These are phyloP conservation scores for Populus pruinosa DNA, from an alignment of 345 rosid species.

Conservation along the genomic window DNA sequence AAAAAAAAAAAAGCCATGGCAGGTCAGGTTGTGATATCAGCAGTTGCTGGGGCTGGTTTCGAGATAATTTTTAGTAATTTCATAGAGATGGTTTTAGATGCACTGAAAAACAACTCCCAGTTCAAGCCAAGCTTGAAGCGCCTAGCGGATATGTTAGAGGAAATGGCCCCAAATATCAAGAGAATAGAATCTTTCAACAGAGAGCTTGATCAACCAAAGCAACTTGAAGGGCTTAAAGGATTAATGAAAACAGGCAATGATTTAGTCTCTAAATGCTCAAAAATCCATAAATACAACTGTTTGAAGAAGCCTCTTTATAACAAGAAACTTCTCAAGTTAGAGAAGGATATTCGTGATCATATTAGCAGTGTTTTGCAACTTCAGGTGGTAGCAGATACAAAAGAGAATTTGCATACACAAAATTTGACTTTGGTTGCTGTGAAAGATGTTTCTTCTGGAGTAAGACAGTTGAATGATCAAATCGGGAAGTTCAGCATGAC, in stretches of 20 bases:
- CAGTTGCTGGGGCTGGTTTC: not conserved
- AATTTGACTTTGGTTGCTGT: no score
- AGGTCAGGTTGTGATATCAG: no score
- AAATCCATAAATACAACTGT: not conserved
- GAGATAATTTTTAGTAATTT: not conserved
- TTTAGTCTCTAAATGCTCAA: slow-evolving; percentile 6
- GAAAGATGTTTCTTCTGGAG: no score
- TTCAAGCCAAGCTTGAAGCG: not conserved
- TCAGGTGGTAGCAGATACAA: not conserved
- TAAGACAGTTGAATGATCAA: not conserved
- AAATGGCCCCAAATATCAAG: not conserved
- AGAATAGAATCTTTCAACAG: not conserved
- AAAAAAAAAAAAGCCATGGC: no score
- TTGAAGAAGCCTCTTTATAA: slow-evolving; percentile 2
- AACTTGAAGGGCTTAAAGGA: not conserved
- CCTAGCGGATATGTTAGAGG: not conserved
- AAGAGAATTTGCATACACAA: slow-evolving; percentile 7
- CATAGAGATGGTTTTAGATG: not conserved
- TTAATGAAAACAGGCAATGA: not conserved
- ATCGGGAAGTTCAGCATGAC: not conserved
- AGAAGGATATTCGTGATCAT: not conserved
- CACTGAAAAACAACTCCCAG: not conserved
- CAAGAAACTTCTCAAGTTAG: slow-evolving; percentile 17
- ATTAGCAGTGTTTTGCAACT: not conserved
- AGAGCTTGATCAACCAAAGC: slow-evolving; percentile 9